These are phyloP conservation scores for Cladophialophora chaetospira DNA, from an alignment of 2,329 filamentous ascomycete species.

Conservation along the genomic window DNA sequence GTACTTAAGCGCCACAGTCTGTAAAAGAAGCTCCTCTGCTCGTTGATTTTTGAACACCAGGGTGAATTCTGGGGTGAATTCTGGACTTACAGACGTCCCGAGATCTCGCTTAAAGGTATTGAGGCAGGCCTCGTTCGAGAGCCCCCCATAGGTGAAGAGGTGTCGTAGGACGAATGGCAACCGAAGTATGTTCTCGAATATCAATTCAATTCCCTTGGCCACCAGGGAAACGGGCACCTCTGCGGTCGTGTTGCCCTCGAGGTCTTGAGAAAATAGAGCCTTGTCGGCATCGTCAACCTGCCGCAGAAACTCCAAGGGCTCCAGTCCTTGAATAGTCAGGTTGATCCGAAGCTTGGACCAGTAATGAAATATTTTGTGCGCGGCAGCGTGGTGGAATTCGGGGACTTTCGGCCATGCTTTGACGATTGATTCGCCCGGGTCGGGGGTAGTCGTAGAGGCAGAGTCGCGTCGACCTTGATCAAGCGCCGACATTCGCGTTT, in stretches of 20 bases:
- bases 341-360: slow-evolving; percentile 13
- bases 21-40: slow-evolving; percentile 10
- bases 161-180: slow-evolving; percentile 13
- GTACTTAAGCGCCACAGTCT: slow-evolving; percentile 11
- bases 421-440: neutral
- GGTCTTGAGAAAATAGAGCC: neutral
- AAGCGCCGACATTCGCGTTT: slow-evolving; percentile 7
- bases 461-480: slow-evolving; percentile 7
- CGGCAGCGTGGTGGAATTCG: slow-evolving; percentile 15
- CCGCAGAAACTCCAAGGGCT: slow-evolving; percentile 7
- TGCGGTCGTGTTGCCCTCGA: neutral
- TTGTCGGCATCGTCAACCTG: slow-evolving; percentile 12
- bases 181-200: slow-evolving; percentile 4
- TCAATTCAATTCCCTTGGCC: slow-evolving; percentile 3
- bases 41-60: slow-evolving; percentile 6
- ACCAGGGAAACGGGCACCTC: slow-evolving; percentile 1
- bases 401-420: slow-evolving; percentile 9
- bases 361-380: slow-evolving; percentile 19
- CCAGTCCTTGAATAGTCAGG: slow-evolving; percentile 1
- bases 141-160: slow-evolving; percentile 10
- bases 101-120: neutral
- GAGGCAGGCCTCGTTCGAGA: slow-evolving; percentile 5
- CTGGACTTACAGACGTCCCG: neutral
- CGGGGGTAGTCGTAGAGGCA: neutral
- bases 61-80: neutral